Evolutionary conservation across 257 asterid species (phyloP), one percentile per base, ranked within the genome.

Genomic region (Jacaranda mimosifolia): DNA sequence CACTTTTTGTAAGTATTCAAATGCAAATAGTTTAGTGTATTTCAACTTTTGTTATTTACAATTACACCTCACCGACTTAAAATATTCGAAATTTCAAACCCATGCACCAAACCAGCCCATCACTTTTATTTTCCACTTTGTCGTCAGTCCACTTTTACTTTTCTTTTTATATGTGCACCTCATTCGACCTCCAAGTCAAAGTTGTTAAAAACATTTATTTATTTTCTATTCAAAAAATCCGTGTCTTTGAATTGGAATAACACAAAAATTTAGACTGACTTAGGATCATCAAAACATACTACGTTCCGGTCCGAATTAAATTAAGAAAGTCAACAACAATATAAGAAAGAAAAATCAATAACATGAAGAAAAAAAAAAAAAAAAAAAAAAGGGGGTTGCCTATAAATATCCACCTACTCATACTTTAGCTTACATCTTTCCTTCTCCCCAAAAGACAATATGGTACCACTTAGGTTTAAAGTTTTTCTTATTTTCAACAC

Each of bases 391-490:
- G n/a, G n/a, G n/a, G n/a, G 38, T 56, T 53, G 26, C 42, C 75
- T 66, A 75, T 59, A 71, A 32, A 74, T 68, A 53, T 6, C 3
- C 74, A 21, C 14, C 68, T 12, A 51, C 53, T 49, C 53, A 35
- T 15, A 48, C 38, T 9, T 5, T 26, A 4, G 17, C 5, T 17
- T 45, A 51, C 39, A 35, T 51, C 18, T 45, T 63, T 17, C 36
- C 60, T 26, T 63, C 36, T 53, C 72, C 76, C 13, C 26, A 7
- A 14, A 40, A 38, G 1, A 39, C 15, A 7, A 6, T 17, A 6
- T 85, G 88, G 43, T 69, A 63, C 39, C 72, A n/a, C 39, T 18
- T 18, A 77, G 46, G 17, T 62, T 75, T 39, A 68, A 32, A 7
- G 4, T 58, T 7, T 43, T 80, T 73, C 11, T 85, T 13, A 15